Conservation (phyloP, 768 basidiomycete genomes). For the Lactarius evosmus region DNA sequence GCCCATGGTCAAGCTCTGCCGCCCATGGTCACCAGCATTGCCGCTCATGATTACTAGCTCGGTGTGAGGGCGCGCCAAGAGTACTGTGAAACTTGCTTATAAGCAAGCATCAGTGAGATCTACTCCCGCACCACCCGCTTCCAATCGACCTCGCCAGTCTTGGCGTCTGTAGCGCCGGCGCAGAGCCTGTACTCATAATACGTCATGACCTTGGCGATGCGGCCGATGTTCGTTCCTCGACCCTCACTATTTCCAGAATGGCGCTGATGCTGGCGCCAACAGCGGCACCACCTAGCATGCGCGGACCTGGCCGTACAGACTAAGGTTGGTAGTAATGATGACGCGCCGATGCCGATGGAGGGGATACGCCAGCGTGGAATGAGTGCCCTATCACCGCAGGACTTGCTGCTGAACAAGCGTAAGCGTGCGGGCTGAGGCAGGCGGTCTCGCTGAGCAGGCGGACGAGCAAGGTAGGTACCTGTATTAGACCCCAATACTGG, state of each 20-base stretch:
- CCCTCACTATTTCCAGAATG: constrained; percentile 56
- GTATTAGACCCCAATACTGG: neutral
- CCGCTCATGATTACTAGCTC: too few relatives aligned
- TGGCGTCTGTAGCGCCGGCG: neutral
- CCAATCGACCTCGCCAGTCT: constrained; percentile 34
- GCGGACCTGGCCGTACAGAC: constrained; percentile 28
- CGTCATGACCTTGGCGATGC: constrained; percentile 24
- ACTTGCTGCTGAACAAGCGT: constrained; percentile 49
- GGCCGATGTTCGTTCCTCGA: constrained; percentile 58
- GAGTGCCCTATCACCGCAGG: constrained; percentile 53
- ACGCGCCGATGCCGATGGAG: constrained; percentile 28
- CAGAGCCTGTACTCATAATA: constrained; percentile 10
- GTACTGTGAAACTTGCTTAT: too few relatives aligned
- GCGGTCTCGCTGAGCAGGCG: constrained; percentile 31
- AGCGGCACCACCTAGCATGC: constrained; percentile 47
- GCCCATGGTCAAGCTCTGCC: too few relatives aligned
- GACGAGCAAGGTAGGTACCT: too few relatives aligned
- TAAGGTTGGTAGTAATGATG: constrained; percentile 19
- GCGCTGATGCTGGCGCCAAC: constrained; percentile 28
- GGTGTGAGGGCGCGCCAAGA: too few relatives aligned
- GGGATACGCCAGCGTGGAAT: constrained; percentile 47
- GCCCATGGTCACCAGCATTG: too few relatives aligned
- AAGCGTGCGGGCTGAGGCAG: constrained; percentile 60
- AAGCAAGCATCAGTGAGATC: too few relatives aligned
- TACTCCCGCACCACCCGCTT: constrained; percentile 35